A percentile compares a stretch with the other conserved stretches of the same genome.
Conservation (phyloP, 208 protist species). For the Trypanosoma melophagium region DNA sequence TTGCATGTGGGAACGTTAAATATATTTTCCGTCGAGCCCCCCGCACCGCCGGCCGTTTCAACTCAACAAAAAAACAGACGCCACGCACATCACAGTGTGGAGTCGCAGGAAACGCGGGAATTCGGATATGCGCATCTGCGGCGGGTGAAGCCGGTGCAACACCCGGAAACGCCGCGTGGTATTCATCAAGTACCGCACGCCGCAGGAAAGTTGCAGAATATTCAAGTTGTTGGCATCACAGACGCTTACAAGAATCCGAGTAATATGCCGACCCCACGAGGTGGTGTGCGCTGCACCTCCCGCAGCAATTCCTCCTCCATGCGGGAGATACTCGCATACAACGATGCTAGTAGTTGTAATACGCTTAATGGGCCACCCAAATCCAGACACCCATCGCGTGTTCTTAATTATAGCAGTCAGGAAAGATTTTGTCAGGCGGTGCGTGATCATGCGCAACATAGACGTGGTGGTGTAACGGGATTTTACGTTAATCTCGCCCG, state of each 20-base stretch:
- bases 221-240: constrained; percentile 83
- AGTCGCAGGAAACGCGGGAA: constrained; percentile 60
- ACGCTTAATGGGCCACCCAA: not conserved
- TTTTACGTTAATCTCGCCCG: constrained; percentile 84
- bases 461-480: constrained; percentile 52
- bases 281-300: constrained; percentile 45
- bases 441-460: constrained; percentile 70
- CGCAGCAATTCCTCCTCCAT: constrained; percentile 26
- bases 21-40: constrained; percentile 20
- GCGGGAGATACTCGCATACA: constrained; percentile 40
- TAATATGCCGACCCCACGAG: constrained; percentile 41
- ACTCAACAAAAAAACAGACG: not conserved
- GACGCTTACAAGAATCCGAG: constrained; percentile 63
- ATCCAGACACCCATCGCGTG: constrained; percentile 27
- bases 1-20: constrained; percentile 31
- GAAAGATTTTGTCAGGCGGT: constrained; percentile 75
- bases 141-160: constrained; percentile 33
- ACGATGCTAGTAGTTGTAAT: not conserved
- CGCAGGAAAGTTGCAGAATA: constrained; percentile 43
- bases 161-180: constrained; percentile 52
- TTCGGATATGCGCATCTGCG: constrained; percentile 53
- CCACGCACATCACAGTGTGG: constrained; percentile 42
- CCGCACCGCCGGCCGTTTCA: not conserved
- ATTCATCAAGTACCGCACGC: constrained; percentile 46
- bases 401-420: constrained; percentile 49